These are phyloP conservation scores for Fusarium fujikuroi DNA, from an alignment of 2,329 filamentous ascomycete genomes.

Conservation along the genomic window DNA sequence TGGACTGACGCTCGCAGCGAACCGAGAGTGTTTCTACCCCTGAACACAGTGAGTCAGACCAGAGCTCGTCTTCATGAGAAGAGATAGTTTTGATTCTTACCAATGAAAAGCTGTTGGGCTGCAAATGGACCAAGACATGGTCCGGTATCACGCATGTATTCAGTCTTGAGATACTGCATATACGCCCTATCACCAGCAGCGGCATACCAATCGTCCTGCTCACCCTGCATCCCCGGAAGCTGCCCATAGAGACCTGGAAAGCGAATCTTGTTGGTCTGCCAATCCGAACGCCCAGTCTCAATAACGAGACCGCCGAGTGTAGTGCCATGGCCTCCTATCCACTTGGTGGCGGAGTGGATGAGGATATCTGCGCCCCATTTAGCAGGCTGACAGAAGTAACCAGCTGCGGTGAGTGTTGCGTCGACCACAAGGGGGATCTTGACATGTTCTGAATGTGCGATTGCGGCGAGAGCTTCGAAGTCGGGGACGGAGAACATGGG, in stretches of 20 bases:
- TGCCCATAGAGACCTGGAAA: background rate
- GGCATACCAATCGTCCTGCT: background rate
- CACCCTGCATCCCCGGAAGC: background rate
- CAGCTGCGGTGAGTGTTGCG: background rate
- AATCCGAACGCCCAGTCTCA: background rate
- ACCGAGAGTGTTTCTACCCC: background rate
- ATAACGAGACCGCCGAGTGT: background rate
- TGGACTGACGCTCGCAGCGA: background rate
- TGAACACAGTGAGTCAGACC: background rate
- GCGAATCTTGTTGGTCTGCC: background rate
- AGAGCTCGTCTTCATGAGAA: too few species aligned
- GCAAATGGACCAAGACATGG: background rate
- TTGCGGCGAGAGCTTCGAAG: background rate
- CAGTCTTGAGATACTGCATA: background rate
- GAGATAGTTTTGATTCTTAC: background rate
- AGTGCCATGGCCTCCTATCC: background rate
- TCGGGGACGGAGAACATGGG: background rate
- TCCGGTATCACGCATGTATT: background rate
- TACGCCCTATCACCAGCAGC: background rate
- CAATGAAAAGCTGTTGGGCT: background rate
- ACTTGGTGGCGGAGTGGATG: background rate
- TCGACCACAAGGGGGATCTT: background rate
- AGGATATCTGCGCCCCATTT: background rate
- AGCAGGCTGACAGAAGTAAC: background rate
- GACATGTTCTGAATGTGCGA: background rate